A percentile compares a stretch with the other conserved stretches of the same genome.
phyloP scores from a whole-genome alignment of 768 basidiomycete species.

The Suillus decipiens region DNA sequence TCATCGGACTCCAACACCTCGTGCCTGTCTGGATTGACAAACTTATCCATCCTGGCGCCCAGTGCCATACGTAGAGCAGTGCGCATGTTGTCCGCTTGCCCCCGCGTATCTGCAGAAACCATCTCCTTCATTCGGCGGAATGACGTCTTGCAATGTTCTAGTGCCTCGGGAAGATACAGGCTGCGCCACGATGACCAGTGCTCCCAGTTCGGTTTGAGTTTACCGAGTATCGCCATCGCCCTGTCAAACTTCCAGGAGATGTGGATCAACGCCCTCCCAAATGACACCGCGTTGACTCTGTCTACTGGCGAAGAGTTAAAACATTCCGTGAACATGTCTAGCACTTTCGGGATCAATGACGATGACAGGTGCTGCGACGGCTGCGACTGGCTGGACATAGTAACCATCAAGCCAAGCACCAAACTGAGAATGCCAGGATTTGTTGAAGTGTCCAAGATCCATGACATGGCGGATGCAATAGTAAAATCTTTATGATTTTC shows the following conservation, averaged over 20 bases:
- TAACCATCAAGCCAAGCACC: constrained; percentile 9
- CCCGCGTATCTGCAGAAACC: not conserved
- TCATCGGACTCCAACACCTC: no score
- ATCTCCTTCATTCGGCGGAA: not conserved
- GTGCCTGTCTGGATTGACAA: not conserved
- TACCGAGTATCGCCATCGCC: not conserved
- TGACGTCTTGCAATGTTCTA: not conserved
- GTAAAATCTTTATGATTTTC: not conserved
- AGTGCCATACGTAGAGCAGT: not conserved
- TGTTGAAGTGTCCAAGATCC: constrained; percentile 18
- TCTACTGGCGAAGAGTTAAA: not conserved
- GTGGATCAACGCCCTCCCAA: not conserved
- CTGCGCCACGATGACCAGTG: not conserved
- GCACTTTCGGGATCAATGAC: not conserved
- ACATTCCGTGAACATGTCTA: not conserved
- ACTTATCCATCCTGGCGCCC: no score
- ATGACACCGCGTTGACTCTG: no score
- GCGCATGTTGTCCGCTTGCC: not conserved
- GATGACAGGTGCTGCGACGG: not conserved
- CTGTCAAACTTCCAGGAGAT: not conserved
- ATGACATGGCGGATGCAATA: not conserved
- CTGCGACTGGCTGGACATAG: not conserved
- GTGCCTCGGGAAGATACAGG: not conserved
- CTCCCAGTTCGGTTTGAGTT: not conserved
- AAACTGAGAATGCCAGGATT: constrained; percentile 12